A percentile compares a stretch with the other conserved stretches of the same genome.
These are phyloP conservation scores for Epichloe festucae DNA, from an alignment of 2,329 filamentous ascomycete genomes.

Conservation along the genomic window DNA sequence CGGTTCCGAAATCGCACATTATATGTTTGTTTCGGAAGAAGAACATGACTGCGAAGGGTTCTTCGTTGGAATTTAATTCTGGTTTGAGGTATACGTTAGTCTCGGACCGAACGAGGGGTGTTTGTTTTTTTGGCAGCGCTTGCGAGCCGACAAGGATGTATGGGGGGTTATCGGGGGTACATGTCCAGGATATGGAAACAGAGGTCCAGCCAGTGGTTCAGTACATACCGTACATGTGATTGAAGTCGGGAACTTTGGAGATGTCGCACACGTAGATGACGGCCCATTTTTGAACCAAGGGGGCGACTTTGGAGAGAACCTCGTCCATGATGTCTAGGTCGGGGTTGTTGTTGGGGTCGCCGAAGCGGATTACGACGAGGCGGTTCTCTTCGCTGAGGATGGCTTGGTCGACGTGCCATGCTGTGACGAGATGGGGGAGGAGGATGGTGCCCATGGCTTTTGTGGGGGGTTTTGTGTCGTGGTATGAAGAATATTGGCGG, in stretches of 20 bases:
- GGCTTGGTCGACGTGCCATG: constrained; percentile 97
- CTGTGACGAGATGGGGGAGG: constrained; percentile 77
- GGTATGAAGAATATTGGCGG: background rate
- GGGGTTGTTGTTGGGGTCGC: constrained; percentile 49
- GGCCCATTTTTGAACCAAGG: constrained; percentile 85
- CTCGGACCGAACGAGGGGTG: too few species aligned
- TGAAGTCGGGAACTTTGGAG: constrained; percentile 84
- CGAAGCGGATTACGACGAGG: constrained; percentile 87
- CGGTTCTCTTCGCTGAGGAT: constrained; percentile 82
- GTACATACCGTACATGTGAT: constrained; percentile 68
- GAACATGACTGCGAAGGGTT: constrained; percentile 89
- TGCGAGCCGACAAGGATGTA: too few species aligned
- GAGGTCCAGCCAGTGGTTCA: too few species aligned
- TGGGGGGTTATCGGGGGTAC: too few species aligned
- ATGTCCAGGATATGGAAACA: background rate
- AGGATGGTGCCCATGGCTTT: constrained; percentile 64
- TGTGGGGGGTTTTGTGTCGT: background rate
- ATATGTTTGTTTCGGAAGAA: constrained; percentile 99
- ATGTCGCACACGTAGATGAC: constrained; percentile 91
- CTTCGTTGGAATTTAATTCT: constrained; percentile 19
- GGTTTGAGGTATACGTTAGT: background rate
- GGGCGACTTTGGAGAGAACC: constrained; percentile 85
- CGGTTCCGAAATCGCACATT: constrained; percentile 95
- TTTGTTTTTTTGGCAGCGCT: too few species aligned
- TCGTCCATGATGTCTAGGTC: constrained; percentile 76